phyloP scores from a whole-genome alignment of 805 yeast genomes.

The Metschnikowia cubensis region DNA sequence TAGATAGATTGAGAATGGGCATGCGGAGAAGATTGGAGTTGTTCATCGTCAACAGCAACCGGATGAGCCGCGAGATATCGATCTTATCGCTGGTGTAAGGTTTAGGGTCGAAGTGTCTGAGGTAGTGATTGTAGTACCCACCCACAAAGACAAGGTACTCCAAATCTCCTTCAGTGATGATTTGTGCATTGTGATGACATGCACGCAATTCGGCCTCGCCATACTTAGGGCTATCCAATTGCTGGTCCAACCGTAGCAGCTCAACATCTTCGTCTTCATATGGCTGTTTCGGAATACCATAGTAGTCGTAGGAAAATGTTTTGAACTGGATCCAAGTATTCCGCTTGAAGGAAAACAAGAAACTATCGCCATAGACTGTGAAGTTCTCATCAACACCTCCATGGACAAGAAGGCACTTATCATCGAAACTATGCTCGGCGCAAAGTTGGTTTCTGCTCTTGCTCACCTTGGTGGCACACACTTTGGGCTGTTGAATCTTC shows the following conservation, averaged over 20 bases:
- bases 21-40: conserved; percentile 31
- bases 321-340: conserved; percentile 32
- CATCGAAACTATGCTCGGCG: conserved; percentile 21
- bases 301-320: conserved; percentile 37
- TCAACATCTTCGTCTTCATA: conserved; percentile 29
- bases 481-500: not conserved
- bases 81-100: conserved; percentile 31
- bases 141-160: conserved; percentile 38
- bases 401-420: conserved; percentile 33
- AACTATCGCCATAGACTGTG: conserved; percentile 32
- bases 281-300: conserved; percentile 23
- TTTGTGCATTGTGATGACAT: conserved; percentile 38
- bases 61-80: conserved; percentile 32
- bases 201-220: conserved; percentile 40
- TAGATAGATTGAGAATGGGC: conserved; percentile 33
- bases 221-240: conserved; percentile 24
- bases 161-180: conserved; percentile 29
- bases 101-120: conserved; percentile 27
- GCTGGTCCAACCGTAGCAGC: conserved; percentile 21
- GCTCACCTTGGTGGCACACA: not conserved
- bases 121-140: conserved; percentile 36
- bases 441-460: not conserved
- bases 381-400: conserved; percentile 36
- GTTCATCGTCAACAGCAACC: conserved; percentile 25
- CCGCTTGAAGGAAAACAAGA: conserved; percentile 29